Evolutionary conservation across 1,139 yeast genomes (phyloP), one percentile per base, ranked within the genome.

Genomic region (Yamadazyma buinensis): DNA sequence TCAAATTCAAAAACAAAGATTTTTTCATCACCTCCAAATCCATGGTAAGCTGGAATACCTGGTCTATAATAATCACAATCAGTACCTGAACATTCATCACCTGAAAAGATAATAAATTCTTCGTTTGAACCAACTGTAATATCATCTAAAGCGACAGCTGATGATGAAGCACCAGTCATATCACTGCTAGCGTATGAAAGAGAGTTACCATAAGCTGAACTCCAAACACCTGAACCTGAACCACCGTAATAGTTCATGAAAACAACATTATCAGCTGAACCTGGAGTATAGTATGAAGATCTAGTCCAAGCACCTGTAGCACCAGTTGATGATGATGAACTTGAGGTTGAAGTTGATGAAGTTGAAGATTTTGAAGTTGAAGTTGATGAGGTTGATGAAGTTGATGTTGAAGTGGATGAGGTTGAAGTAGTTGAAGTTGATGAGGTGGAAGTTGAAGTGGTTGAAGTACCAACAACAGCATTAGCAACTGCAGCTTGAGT

Each of bases 191-290:
- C 81, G 61, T 73, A 92, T 6, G 97, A 85, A 44, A 92, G 72
- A 32, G 97, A 92, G 76, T 84, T 84, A 60, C 98, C 98, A 61
- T 86, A 87, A 56, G 83, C 71, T 26, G 79, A 53, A 31, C 92
- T 85, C 82, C 86, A 87, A 30, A 73, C 75, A 64, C 96, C 96
- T 14, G 95, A 84, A 36, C 86, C 87, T 26, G 76, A 62, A 47
- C 90, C 95, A 58, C 97, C 97, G 48, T 73, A 69, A 57, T 82
- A 76, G 77, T 90, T 92, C 67, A 90, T 70, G 75, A 92, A 90
- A 27, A 81, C 80, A 49, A 83, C 71, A 58, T 88, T 88, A 48
- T 74, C 68, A 29, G 88, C 53, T 20, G 51, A 44, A 32, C 68
- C 67, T 60, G 79, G 80, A 45, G 76, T 61, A 67, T 75, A 92